These are phyloP conservation scores for Aspergillus texensis DNA, from an alignment of 2,329 filamentous ascomycete genomes.

Conservation along the genomic window DNA sequence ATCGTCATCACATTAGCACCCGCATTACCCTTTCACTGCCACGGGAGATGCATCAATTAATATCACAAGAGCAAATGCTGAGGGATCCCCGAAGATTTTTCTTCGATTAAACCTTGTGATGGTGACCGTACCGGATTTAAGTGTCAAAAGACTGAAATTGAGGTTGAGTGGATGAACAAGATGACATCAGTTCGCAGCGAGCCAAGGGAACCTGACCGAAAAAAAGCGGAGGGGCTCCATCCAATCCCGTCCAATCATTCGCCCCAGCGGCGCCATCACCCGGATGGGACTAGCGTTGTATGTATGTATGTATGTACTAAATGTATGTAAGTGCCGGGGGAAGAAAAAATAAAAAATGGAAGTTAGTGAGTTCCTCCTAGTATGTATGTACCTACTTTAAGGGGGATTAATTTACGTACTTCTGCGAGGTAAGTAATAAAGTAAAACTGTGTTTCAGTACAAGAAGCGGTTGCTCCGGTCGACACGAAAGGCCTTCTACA, in stretches of 20 bases:
- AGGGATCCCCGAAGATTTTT: neutral
- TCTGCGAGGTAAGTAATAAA: neutral
- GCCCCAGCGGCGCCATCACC: neutral
- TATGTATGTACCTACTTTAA: neutral
- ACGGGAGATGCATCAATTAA: neutral
- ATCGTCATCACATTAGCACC: neutral
- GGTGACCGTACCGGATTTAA: neutral
- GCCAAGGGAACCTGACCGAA: neutral
- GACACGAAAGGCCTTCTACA: neutral
- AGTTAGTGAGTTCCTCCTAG: neutral
- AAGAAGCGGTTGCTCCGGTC: neutral
- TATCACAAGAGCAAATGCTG: neutral
- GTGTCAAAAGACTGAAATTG: neutral
- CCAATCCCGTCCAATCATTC: neutral
- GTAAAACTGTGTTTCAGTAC: neutral
- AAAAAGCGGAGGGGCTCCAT: conserved; percentile 4
- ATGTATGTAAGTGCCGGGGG: neutral
- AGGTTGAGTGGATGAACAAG: neutral
- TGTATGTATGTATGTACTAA: neutral
- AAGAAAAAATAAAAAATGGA: too few relatives aligned
- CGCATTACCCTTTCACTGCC: neutral
- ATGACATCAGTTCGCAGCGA: conserved; percentile 6
- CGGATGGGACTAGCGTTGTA: neutral
- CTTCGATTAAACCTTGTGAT: neutral
- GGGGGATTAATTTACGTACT: neutral